A percentile compares a stretch with the other conserved stretches of the same genome.
Conservation (phyloP, 495 filamentous ascomycete genomes). For the Daldinia caldariorum region DNA sequence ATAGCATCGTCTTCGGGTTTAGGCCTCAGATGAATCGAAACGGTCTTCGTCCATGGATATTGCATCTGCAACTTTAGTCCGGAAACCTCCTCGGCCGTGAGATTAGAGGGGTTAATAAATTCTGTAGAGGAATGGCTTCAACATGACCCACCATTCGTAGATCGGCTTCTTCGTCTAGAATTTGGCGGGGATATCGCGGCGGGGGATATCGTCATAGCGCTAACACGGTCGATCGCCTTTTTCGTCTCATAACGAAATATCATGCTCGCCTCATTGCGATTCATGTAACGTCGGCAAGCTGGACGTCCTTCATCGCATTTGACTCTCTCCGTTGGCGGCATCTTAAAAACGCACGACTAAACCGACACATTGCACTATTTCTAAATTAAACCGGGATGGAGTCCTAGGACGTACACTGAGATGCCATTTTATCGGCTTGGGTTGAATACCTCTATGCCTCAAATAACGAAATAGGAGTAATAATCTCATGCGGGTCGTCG, state of each 20-base stretch:
- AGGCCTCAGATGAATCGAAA: slow-evolving; percentile 14
- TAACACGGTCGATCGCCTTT: slow-evolving; percentile 35
- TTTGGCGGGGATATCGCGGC: background rate
- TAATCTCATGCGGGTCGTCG: no score
- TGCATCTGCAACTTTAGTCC: slow-evolving; percentile 18
- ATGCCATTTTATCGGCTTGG: no score
- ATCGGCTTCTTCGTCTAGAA: slow-evolving; percentile 26
- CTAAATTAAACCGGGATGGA: background rate
- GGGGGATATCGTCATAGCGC: slow-evolving; percentile 1
- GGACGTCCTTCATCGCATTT: slow-evolving; percentile 47
- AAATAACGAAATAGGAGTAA: no score
- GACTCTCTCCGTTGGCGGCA: slow-evolving; percentile 44
- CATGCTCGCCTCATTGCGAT: slow-evolving; percentile 43
- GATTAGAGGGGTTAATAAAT: slow-evolving; percentile 30
- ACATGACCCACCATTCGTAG: slow-evolving; percentile 2
- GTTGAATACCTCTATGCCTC: no score
- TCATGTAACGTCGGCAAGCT: slow-evolving; percentile 46
- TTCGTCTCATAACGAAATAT: slow-evolving; percentile 49
- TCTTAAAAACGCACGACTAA: slow-evolving; percentile 42
- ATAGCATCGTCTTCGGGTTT: slow-evolving; percentile 45
- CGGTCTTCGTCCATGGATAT: slow-evolving; percentile 18
- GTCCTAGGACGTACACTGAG: no score
- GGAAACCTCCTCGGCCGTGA: slow-evolving; percentile 27
- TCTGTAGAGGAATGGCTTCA: background rate
- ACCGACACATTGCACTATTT: slow-evolving; percentile 25